Evolutionary conservation across 139 green algal genomes (phyloP).

Genomic region (Penium margaritaceum): DNA sequence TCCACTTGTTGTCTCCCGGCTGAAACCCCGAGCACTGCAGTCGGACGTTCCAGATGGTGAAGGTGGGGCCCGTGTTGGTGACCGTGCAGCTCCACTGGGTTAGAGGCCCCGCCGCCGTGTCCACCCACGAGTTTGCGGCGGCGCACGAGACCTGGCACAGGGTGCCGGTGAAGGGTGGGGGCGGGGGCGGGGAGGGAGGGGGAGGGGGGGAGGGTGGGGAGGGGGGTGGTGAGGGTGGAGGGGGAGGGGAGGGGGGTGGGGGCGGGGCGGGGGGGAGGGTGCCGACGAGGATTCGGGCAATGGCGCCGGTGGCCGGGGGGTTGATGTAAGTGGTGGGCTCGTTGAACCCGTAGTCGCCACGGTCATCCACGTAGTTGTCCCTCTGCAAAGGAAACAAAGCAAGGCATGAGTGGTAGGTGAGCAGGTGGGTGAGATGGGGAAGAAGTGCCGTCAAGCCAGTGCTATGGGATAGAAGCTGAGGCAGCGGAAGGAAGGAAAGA

Average conservation of each 20-base stretch:
- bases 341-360: conserved; percentile 14
- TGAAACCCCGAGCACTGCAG: neutral
- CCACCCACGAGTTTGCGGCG: neutral
- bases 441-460: neutral
- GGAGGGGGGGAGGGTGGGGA: neutral
- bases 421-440: no score
- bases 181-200: no score
- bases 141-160: neutral
- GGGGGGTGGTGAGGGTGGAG: neutral
- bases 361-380: neutral
- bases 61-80: neutral
- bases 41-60: neutral
- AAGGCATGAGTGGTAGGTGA: no score
- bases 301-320: neutral
- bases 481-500: neutral
- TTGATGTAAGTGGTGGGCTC: conserved; percentile 40
- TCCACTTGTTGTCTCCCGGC: neutral
- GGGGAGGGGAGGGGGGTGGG: neutral
- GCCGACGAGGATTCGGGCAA: neutral
- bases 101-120: neutral
- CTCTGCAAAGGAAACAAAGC: neutral
- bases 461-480: neutral
- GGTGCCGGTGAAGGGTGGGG: neutral
- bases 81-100: neutral
- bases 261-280: neutral